A percentile compares a stretch with the other conserved stretches of the same genome.
Evolutionary conservation across 1,284 basidiomycete species (phyloP).

Genomic region (Ustilago curta): DNA sequence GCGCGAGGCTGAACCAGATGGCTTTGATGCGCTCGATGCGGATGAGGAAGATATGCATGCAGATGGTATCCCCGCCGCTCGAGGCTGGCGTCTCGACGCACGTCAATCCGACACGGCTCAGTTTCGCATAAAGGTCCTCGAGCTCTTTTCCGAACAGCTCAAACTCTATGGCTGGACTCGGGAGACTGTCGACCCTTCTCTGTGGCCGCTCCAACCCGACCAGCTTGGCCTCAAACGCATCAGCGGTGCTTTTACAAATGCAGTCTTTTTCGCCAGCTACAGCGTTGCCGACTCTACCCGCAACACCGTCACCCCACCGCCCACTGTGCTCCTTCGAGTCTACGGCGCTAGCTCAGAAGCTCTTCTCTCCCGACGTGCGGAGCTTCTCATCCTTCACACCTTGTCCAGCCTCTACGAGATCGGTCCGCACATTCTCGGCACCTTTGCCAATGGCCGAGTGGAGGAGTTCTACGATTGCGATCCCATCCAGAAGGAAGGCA

Average conservation of each 20-base stretch:
- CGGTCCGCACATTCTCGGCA: slow-evolving; percentile 68
- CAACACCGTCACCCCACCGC: slow-evolving; percentile 21
- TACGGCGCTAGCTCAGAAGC: slow-evolving; percentile 65
- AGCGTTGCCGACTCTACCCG: slow-evolving; percentile 8
- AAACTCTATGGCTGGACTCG: slow-evolving; percentile 57
- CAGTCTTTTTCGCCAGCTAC: slow-evolving; percentile 68
- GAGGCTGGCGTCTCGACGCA: slow-evolving; percentile 61
- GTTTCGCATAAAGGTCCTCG: slow-evolving; percentile 57
- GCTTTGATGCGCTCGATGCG: slow-evolving; percentile 58
- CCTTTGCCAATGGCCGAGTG: slow-evolving; percentile 67
- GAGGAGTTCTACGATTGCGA: slow-evolving; percentile 67
- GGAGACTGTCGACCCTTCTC: slow-evolving; percentile 38
- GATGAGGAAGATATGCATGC: slow-evolving; percentile 69
- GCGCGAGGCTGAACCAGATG: slow-evolving; percentile 43
- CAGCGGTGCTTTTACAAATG: slow-evolving; percentile 65
- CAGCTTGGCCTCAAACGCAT: slow-evolving; percentile 59
- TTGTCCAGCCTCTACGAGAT: slow-evolving; percentile 68
- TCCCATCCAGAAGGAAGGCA: slow-evolving; percentile 61
- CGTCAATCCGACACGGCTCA: slow-evolving; percentile 49
- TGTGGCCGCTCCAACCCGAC: slow-evolving; percentile 50
- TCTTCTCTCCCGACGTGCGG: slow-evolving; percentile 62
- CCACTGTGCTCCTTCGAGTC: slow-evolving; percentile 65
- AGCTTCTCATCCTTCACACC: slow-evolving; percentile 67
- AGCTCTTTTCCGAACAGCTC: slow-evolving; percentile 58
- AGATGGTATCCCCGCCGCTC: slow-evolving; percentile 64